Evolutionary conservation across 2,329 filamentous ascomycete species (phyloP), one percentile per base, ranked within the genome.

Genomic region (Cercospora beticola): DNA sequence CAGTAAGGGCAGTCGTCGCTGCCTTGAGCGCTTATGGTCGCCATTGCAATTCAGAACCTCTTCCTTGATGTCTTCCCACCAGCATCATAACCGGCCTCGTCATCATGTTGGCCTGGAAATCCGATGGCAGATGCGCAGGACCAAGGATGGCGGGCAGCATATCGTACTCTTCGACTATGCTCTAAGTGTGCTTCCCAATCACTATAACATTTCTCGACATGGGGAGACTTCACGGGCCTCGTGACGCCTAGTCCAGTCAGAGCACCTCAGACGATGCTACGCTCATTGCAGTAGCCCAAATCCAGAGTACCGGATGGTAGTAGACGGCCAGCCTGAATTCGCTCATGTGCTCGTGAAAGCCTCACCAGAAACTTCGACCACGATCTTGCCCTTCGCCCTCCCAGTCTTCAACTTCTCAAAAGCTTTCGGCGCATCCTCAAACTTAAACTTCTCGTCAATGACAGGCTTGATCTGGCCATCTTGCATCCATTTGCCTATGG

Each of bases 331-430:
- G 36, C 36, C 16, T 43, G 6, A 1, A n/a, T n/a, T 28, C 31
- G n/a, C 56, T 59, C 56, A 59, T 3, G 30, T 36, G 18, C 28
- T 33, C 16, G 56, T 18, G 5, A 26, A 68, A 21, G 40, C 43
- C 16, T 62, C 58, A 0, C n/a, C 46, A 23, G 58, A 54, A 12
- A 76, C 72, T 31, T 73, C 68, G 9, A 83, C 73, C 5, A 91
- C 81, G 69, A 91, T 80, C 79, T 91, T 91, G 0, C 89, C 89
- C 72, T 79, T 85, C 0, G 85, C 82, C 52, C 84, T 82, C 0
- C 85, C 84, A 0, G 81, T 85, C 79, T 86, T 88, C 72, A 90
- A 74, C 74, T 83, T 87, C 76, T 85, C 82, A 76, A 86, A 88
- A 0, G 88, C 89, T 72, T 85, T 83, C 0, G 84, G 82, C 1